Evolutionary conservation across 176 grass and related monocot genomes (phyloP).

Genomic region (Oryza brachyantha): DNA sequence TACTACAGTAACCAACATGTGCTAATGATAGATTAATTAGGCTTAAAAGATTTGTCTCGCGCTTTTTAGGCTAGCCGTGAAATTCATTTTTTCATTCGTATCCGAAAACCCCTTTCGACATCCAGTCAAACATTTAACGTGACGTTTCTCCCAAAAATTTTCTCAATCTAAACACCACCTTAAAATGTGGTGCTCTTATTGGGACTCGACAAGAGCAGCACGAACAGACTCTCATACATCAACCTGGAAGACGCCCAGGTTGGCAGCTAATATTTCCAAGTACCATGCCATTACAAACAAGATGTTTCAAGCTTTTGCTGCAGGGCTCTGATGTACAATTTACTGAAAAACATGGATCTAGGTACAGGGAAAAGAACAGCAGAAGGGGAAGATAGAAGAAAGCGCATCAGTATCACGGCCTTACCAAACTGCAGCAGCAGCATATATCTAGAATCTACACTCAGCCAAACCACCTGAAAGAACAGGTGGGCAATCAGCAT

Average conservation of each 20-base stretch:
- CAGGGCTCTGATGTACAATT: slow-evolving; percentile 39
- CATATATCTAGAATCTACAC: slow-evolving; percentile 39
- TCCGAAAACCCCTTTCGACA: too few relatives aligned
- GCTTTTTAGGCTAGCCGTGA: too few relatives aligned
- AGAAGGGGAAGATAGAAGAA: neutral
- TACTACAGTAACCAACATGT: too few relatives aligned
- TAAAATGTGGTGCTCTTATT: slow-evolving; percentile 27
- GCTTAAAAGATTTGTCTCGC: too few relatives aligned
- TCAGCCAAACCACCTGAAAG: slow-evolving; percentile 19
- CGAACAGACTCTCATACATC: neutral
- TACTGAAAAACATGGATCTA: slow-evolving; percentile 30
- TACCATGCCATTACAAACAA: slow-evolving; percentile 39
- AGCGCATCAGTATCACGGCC: neutral
- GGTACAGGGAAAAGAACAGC: slow-evolving; percentile 26
- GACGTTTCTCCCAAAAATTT: too few relatives aligned
- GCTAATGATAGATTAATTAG: too few relatives aligned
- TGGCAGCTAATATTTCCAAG: slow-evolving; percentile 1
- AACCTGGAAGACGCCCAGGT: slow-evolving; percentile 2
- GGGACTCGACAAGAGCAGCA: slow-evolving; percentile 5
- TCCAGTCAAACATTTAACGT: too few relatives aligned
- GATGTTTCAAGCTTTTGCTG: slow-evolving; percentile 33
- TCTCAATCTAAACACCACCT: too few relatives aligned
- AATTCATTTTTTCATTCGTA: too few relatives aligned
- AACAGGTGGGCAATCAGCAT: neutral
- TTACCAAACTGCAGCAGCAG: neutral